Percentiles rank a stretch among this genome's conserved stretches.
These are phyloP conservation scores for Tremella fuciformis DNA, from an alignment of 768 basidiomycete genomes.

Conservation along the genomic window DNA sequence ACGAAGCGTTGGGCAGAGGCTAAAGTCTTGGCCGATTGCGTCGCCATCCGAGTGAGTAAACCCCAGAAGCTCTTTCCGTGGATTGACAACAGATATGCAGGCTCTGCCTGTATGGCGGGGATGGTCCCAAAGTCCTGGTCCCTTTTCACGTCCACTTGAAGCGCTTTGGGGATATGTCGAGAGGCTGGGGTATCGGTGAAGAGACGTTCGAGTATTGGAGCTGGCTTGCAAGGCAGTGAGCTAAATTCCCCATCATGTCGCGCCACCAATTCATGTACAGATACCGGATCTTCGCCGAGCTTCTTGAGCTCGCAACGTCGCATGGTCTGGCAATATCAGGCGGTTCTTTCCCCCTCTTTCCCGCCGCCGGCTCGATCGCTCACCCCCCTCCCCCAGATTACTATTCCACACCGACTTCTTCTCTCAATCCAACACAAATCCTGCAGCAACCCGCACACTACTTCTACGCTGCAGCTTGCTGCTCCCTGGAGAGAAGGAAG, in stretches of 20 bases:
- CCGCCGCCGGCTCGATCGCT: conserved; percentile 29
- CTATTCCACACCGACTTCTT: conserved; percentile 63
- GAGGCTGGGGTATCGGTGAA: conserved; percentile 93
- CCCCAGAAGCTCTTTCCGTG: neutral
- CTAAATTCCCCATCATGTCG: conserved; percentile 17
- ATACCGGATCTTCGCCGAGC: conserved; percentile 83
- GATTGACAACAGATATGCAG: conserved; percentile 68
- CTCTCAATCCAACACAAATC: conserved; percentile 74
- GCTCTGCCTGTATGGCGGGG: conserved; percentile 84
- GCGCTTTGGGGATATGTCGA: conserved; percentile 75
- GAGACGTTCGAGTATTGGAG: conserved; percentile 98
- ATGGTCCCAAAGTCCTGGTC: conserved; percentile 72
- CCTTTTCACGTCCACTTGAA: conserved; percentile 82
- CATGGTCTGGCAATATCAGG: conserved; percentile 35
- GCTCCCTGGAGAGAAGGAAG: conserved; percentile 71
- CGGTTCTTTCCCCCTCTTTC: conserved; percentile 37
- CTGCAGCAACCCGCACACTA: conserved; percentile 91
- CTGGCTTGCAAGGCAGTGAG: conserved; percentile 89
- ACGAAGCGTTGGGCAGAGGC: conserved; percentile 99
- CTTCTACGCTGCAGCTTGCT: conserved; percentile 82
- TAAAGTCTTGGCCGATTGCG: conserved; percentile 90
- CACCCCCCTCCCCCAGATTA: conserved; percentile 56
- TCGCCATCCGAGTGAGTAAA: conserved; percentile 73
- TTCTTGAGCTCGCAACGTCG: conserved; percentile 77
- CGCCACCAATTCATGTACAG: conserved; percentile 53